Evolutionary conservation across 2,329 filamentous ascomycete genomes (phyloP).

Genomic region (Raffaelea albimanens): DNA sequence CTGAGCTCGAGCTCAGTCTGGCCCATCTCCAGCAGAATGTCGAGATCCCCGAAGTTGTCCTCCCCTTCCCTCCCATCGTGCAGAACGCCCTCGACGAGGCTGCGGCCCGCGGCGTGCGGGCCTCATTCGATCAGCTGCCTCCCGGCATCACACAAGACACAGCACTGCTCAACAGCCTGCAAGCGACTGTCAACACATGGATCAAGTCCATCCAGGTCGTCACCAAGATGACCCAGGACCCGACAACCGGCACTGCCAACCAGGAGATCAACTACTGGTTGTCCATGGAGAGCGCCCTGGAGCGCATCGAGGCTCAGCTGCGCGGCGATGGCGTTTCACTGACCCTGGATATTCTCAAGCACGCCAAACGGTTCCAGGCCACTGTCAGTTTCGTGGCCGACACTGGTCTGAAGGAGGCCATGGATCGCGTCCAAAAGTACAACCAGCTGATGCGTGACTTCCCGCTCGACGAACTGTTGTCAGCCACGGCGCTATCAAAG

Average conservation of each 20-base stretch:
- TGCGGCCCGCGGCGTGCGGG: constrained; percentile 52
- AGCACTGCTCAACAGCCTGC: constrained; percentile 84
- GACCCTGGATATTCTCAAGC: constrained; percentile 89
- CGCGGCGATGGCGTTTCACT: constrained; percentile 79
- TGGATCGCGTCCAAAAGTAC: constrained; percentile 95
- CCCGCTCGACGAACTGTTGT: constrained; percentile 86
- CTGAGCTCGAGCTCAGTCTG: constrained; percentile 83
- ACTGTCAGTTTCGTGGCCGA: constrained; percentile 95
- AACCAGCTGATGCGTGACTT: constrained; percentile 99
- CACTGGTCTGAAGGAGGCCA: constrained; percentile 90
- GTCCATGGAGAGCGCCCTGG: constrained; percentile 88
- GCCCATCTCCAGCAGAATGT: constrained; percentile 94
- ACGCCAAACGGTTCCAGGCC: constrained; percentile 95
- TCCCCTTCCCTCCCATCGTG: constrained; percentile 82
- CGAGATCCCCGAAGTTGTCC: constrained; percentile 85
- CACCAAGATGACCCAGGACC: constrained; percentile 86
- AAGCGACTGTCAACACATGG: constrained; percentile 92
- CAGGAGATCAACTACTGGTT: constrained; percentile 99
- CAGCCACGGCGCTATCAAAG: constrained; percentile 80
- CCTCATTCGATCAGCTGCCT: constrained; percentile 72
- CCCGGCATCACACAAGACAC: constrained; percentile 73
- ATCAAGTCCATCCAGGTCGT: constrained; percentile 97
- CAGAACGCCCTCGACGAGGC: constrained; percentile 78
- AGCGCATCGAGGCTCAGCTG: constrained; percentile 84
- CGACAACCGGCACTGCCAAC: constrained; percentile 65